Conservation (phyloP, 2,329 filamentous ascomycete species). For the Penicillium sp. region DNA sequence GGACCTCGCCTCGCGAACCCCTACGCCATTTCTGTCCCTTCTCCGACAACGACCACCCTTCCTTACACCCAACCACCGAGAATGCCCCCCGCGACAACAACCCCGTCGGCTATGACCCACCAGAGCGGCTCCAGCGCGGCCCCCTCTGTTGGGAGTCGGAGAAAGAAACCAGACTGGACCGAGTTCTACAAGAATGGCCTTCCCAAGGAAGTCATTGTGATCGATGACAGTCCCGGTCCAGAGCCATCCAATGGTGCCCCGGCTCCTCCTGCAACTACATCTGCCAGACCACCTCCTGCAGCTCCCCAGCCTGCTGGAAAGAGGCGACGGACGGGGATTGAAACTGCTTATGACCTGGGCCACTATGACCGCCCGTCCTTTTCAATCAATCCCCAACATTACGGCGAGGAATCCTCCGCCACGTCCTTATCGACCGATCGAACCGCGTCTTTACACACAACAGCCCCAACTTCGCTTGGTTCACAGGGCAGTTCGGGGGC, state of each 20-base stretch:
- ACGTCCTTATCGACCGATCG: conserved; percentile 80
- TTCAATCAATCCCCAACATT: conserved; percentile 71
- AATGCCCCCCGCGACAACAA: conserved; percentile 39
- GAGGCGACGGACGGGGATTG: conserved; percentile 67
- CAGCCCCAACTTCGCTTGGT: conserved; percentile 81
- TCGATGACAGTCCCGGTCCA: conserved; percentile 64
- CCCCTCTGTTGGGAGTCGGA: conserved; percentile 43
- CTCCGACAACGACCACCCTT: conserved; percentile 33
- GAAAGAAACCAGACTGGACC: conserved; percentile 70
- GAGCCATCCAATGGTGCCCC: conserved; percentile 30
- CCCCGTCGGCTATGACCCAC: conserved; percentile 38
- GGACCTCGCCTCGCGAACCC: conserved; percentile 45
- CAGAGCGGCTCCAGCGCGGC: conserved; percentile 39
- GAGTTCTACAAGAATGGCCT: conserved; percentile 80
- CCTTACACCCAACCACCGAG: conserved; percentile 39
- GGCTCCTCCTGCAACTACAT: conserved; percentile 20
- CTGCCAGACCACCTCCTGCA: conserved; percentile 29
- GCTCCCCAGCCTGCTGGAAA: conserved; percentile 57
- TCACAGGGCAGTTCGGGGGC: conserved; percentile 57
- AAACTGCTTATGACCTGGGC: conserved; percentile 65
- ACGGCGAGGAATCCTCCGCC: conserved; percentile 64
- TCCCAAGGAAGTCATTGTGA: conserved; percentile 82
- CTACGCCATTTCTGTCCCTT: conserved; percentile 44
- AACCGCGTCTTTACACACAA: conserved; percentile 80
- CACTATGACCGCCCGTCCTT: conserved; percentile 71